phyloP scores from a whole-genome alignment of 2,329 filamentous ascomycete genomes.

The Aureobasidium sp. region DNA sequence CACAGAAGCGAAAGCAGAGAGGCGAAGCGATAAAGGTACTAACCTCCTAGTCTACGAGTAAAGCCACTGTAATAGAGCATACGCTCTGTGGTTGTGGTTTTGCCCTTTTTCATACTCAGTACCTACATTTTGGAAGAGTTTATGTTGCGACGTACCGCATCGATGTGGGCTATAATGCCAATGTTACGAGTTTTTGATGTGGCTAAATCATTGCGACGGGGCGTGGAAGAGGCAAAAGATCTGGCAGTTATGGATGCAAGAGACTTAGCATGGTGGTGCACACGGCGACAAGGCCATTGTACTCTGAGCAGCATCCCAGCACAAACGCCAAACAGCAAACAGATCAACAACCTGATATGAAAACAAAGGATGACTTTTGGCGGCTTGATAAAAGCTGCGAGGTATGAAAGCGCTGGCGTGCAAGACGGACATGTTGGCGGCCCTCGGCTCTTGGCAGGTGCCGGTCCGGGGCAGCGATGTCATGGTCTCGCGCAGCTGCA shows the following conservation, averaged over 20 bases:
- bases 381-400: neutral
- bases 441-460: conserved; percentile 10
- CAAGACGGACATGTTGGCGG: neutral
- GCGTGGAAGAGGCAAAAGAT: conserved; percentile 13
- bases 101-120: conserved; percentile 52
- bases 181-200: conserved; percentile 68
- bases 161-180: conserved; percentile 96
- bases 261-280: conserved; percentile 1
- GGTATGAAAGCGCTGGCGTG: neutral
- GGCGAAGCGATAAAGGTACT: conserved; percentile 11
- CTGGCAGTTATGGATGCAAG: neutral
- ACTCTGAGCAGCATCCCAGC: conserved; percentile 10
- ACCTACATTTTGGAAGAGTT: neutral
- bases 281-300: conserved; percentile 8
- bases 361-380: neutral
- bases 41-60: conserved; percentile 73
- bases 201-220: conserved; percentile 11
- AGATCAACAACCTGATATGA: neutral
- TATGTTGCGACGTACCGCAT: conserved; percentile 54
- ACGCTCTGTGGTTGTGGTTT: conserved; percentile 96
- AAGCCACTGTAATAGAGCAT: conserved; percentile 97
- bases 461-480: conserved; percentile 22
- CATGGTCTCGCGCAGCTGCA: conserved; percentile 21
- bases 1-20: neutral
- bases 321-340: neutral